Base-by-base conservation (phyloP, 192 early-diverging fungal species). In the Coemansia sp. region DNA sequence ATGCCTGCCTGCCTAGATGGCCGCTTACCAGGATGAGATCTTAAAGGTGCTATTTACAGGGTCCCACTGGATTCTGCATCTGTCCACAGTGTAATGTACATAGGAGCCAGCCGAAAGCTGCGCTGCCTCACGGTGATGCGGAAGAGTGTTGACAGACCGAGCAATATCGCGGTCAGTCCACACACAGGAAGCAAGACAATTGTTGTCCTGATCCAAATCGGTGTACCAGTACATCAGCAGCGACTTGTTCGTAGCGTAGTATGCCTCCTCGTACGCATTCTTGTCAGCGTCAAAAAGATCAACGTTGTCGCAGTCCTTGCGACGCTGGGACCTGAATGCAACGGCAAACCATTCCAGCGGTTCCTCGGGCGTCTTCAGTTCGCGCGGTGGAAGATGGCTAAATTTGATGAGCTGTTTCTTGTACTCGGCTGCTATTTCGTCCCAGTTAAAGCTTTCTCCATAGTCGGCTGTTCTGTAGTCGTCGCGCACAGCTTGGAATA, bases 171-270 rank as follows among this genome's bases (percentile, higher is more conserved):
- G 59, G 2, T 57, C 52, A 2, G 78, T 66, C 78, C 78, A 81
- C 16, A 81, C 67, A 45, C 78, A 81, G 1, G 78, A 76, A 10
- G 78, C 78, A 61, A 81, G 46, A 42, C 78, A 81, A 18, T 81
- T 73, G 36, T 73, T 22, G 41, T 81, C 67, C 4, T 58, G 64
- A n/a, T 81, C 78, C 43, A 81, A 15, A 8, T 66, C 73, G 4
- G 78, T 65, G 39, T 73, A 81, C 78, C 78, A 81, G 48, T 81
- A 81, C 46, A 69, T 64, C 42, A 81, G 55, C 19, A 81, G 54
- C 10, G 78, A 65, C 36, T 73, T 70, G 48, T 73, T 73, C 0
- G 78, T 81, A 1, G 36, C 19, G 15, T 57, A 22, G 47, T 66
- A 81, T 11, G 78, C 78, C 40, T 81, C 78, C 32, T 69, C 63